Base-by-base conservation (phyloP, 768 basidiomycete genomes). In the Chalciporus pseudorubinellus region DNA sequence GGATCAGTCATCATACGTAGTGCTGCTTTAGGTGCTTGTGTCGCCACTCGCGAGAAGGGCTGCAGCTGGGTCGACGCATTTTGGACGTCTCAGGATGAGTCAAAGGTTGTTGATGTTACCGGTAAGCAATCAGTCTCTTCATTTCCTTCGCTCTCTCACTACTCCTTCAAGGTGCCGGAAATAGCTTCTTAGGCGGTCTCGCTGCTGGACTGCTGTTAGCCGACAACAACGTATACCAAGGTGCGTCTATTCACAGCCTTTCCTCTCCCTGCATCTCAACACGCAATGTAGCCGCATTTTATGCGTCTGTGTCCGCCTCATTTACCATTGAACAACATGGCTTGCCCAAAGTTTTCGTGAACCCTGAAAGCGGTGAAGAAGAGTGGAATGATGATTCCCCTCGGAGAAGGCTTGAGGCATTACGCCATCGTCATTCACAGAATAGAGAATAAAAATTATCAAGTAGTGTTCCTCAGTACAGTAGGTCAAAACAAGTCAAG, bases 131-230 rank as follows among this genome's bases (percentile, higher is more conserved):
- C 36, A 50, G 48, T 34, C 19, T 42, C 16, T 33, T 28, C 13
- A 13, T n/a, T 36, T 36, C 34, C n/a, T n/a, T n/a, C 47, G 36
- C 26, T 26, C 26, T 34, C 29, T 39, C 51, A 47, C 43, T 36
- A 26, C 12, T 7, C 29, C 46, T 54, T 33, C 20, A 56, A 91
- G 90, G 93, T 39, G 92, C 91, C n/a, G 93, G 93, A 14, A 95
- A 95, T 66, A 79, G 82, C 52, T 95, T 95, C 67, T 74, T 95
- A 20, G 92, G 92, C 13, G 92, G 92, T 6, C 75, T 94, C 13
- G 83, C 83, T 11, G 92, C 89, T 18, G 92, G 92, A 0, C 65
- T 93, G 45, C 56, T 70, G 18, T 59, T 83, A 45, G 71, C 77
- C 39, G 61, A 76, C 36, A 81, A 79, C 2, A 78, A 92, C 63